Evolutionary conservation across 345 rosid species (phyloP).

Genomic region (Rhizophora apiculata): DNA sequence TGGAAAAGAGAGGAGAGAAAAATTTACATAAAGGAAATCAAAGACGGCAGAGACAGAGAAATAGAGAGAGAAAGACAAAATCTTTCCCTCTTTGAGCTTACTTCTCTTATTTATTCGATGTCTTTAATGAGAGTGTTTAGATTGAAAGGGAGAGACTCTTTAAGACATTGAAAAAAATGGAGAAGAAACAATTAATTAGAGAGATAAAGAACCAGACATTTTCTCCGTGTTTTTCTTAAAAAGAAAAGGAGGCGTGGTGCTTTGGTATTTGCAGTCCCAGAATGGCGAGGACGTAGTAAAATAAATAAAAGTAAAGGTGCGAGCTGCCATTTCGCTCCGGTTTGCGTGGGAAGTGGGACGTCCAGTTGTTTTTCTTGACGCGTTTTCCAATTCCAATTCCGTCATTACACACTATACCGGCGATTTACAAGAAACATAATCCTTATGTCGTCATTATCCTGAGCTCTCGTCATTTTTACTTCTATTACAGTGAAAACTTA

Average conservation of each 20-base stretch:
- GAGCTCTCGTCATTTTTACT: too few species aligned
- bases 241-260: not conserved
- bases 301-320: conserved; percentile 21
- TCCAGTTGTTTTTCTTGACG: conserved; percentile 7
- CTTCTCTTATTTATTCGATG: not conserved
- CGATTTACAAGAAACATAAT: not conserved
- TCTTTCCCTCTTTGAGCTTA: not conserved
- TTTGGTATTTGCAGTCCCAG: not conserved
- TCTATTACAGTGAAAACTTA: too few species aligned
- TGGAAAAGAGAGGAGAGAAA: conserved; percentile 9
- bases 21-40: not conserved
- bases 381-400: conserved; percentile 16
- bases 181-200: too few species aligned
- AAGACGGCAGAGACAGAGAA: conserved; percentile 11
- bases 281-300: not conserved
- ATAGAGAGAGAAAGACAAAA: conserved; percentile 1
- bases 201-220: too few species aligned
- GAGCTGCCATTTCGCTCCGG: conserved; percentile 44
- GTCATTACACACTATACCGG: not conserved
- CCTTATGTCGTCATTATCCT: too few species aligned
- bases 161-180: too few species aligned
- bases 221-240: too few species aligned
- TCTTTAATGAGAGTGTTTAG: not conserved
- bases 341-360: conserved; percentile 26
- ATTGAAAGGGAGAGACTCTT: not conserved